Percentiles rank a stretch among this genome's conserved stretches.
These are phyloP conservation scores for Leucogyrophana mollusca DNA, from an alignment of 768 basidiomycete genomes.

Conservation along the genomic window DNA sequence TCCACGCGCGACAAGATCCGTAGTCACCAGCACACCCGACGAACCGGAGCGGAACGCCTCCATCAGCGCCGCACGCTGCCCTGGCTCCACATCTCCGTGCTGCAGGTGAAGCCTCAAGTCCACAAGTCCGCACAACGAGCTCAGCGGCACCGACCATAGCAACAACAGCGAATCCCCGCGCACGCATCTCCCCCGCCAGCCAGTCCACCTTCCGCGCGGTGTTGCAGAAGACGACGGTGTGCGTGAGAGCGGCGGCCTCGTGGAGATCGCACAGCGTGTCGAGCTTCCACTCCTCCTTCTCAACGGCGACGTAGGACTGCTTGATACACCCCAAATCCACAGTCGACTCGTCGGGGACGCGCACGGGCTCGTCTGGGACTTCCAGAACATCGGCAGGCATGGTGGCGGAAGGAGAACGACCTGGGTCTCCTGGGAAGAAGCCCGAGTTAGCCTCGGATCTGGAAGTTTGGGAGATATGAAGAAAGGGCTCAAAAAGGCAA, in stretches of 20 bases:
- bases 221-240: conserved; percentile 99
- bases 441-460: too few relatives aligned
- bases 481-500: too few relatives aligned
- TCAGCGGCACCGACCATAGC: conserved; percentile 70
- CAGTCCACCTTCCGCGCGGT: conserved; percentile 98
- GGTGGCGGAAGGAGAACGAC: conserved; percentile 97
- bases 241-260: conserved; percentile 98
- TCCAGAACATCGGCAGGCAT: conserved; percentile 97
- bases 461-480: too few relatives aligned
- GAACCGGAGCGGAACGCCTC: conserved; percentile 99
- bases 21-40: conserved; percentile 97
- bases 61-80: conserved; percentile 96
- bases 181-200: conserved; percentile 97
- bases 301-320: conserved; percentile 98
- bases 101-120: conserved; percentile 32
- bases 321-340: conserved; percentile 89
- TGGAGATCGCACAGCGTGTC: conserved; percentile 99
- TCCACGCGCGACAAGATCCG: conserved; percentile 95
- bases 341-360: conserved; percentile 95
- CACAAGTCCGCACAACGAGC: conserved; percentile 11
- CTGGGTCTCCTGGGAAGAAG: too few relatives aligned
- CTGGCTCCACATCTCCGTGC: conserved; percentile 99
- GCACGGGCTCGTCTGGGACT: conserved; percentile 99
- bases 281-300: conserved; percentile 99
- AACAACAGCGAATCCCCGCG: conserved; percentile 94